Percentiles rank a stretch among this genome's conserved stretches.
phyloP scores from a whole-genome alignment of 169 alveolate genomes.

The Plasmodium falciparum region DNA sequence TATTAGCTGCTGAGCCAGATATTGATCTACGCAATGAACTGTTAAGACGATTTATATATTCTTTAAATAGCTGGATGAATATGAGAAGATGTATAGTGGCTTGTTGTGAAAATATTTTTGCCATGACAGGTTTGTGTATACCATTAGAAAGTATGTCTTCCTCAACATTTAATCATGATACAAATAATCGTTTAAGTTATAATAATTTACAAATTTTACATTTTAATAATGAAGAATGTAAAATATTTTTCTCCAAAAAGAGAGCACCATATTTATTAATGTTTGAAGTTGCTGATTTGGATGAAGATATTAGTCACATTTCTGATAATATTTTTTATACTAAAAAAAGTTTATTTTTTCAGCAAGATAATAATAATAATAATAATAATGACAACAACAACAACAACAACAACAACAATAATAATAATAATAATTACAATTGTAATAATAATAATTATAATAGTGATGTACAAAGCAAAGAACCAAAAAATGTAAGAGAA shows the following conservation, averaged over 20 bases:
- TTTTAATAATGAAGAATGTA: constrained; percentile 86
- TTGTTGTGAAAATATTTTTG: constrained; percentile 84
- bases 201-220: constrained; percentile 86
- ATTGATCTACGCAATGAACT: constrained; percentile 79
- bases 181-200: not conserved
- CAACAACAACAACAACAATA: not conserved
- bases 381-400: not conserved
- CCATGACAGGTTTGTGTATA: constrained; percentile 87
- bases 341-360: constrained; percentile 7
- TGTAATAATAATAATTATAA: constrained; percentile 5
- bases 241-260: constrained; percentile 88
- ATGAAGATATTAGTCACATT: constrained; percentile 85
- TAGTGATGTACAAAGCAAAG: constrained; percentile 4
- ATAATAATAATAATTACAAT: not conserved
- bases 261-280: constrained; percentile 91
- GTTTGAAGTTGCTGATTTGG: constrained; percentile 91
- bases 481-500: not conserved
- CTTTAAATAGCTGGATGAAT: constrained; percentile 89
- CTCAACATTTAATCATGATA: not conserved
- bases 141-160: constrained; percentile 80
- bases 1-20: constrained; percentile 83
- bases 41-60: constrained; percentile 77
- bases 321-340: constrained; percentile 36
- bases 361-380: not conserved
- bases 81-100: constrained; percentile 88